Evolutionary conservation across 768 basidiomycete genomes (phyloP).

Genomic region (Kwoniella bestiolae): DNA sequence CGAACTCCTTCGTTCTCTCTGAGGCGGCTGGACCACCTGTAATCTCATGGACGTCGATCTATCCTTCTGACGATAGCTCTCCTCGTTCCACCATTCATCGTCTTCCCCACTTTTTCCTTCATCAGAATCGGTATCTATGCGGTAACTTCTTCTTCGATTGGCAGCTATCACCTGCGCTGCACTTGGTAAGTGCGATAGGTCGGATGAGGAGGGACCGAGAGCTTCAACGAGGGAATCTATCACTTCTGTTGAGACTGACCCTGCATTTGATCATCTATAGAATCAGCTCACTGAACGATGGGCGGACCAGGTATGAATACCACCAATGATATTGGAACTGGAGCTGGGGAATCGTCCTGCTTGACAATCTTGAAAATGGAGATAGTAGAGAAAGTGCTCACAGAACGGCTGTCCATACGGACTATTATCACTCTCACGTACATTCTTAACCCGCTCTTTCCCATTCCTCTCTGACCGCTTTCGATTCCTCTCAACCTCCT

Average conservation of each 20-base stretch:
- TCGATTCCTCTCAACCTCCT: conserved; percentile 27
- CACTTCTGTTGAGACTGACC: conserved; percentile 18
- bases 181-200: conserved; percentile 4
- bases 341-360: too few species aligned
- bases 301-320: too few species aligned
- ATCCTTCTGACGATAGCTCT: background rate
- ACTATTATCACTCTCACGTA: background rate
- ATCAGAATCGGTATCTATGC: conserved; percentile 6
- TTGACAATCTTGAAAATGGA: too few species aligned
- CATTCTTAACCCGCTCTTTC: background rate
- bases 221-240: conserved; percentile 25
- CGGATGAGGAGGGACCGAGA: conserved; percentile 8
- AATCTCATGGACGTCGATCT: background rate
- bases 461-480: conserved; percentile 9
- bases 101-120: background rate
- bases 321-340: too few species aligned
- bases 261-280: conserved; percentile 2
- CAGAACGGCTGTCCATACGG: conserved; percentile 4
- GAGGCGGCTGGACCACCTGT: background rate
- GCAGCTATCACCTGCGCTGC: conserved; percentile 8
- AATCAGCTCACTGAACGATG: too few species aligned
- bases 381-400: too few species aligned
- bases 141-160: conserved; percentile 17
- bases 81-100: background rate
- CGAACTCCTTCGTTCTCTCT: background rate